Evolutionary conservation across 495 filamentous ascomycete genomes (phyloP), one percentile per base, ranked within the genome.

Genomic region (Massariosphaeria phaeospora): DNA sequence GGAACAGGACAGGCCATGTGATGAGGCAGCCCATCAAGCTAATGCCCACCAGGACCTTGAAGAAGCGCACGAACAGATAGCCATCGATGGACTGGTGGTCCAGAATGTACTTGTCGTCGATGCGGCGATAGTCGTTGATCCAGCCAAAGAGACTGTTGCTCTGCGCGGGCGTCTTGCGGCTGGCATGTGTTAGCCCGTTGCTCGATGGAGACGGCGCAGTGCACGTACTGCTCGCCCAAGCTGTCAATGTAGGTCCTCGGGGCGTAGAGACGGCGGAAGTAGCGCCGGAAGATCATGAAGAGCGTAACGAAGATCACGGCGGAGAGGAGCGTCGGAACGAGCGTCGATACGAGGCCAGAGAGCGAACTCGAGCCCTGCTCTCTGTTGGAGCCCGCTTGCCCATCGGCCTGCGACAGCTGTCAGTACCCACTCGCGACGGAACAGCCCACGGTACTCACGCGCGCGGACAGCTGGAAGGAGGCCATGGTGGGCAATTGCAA

Each of bases 11-110:
- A 0, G 72, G 72, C 67, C 67, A 71, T 12, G 72, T 73, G 56
- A 75, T 72, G 48, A 52, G 39, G 57, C 61, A 69, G 12, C 72
- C 72, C 18, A 75, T 60, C 29, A 73, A 43, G 56, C 70, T 72
- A 46, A 57, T 62, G 31, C 70, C 58, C 41, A 69, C 61, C 17
- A 48, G 31, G 39, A 75, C 65, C 64, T 73, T 74, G 40, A 73
- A 60, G 42, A 66, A 66, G 13, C 72, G 68, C 26, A 75, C 62
- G 54, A 72, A 72, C 24, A 75, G 63, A 57, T 69, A 75, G 24
- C 58, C 81, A 52, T 95, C 94, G 70, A 98, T 78, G 2, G 88
- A 88, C 70, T 93, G 85, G 67, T 94, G 88, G 64, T 91, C 85
- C 52, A 96, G 78, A 38, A 91, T 84, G 66, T 88, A 88, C 53